A percentile compares a stretch with the other conserved stretches of the same genome.
phyloP scores from a whole-genome alignment of 1,284 basidiomycete genomes.

The Anthracocystis setariae region DNA sequence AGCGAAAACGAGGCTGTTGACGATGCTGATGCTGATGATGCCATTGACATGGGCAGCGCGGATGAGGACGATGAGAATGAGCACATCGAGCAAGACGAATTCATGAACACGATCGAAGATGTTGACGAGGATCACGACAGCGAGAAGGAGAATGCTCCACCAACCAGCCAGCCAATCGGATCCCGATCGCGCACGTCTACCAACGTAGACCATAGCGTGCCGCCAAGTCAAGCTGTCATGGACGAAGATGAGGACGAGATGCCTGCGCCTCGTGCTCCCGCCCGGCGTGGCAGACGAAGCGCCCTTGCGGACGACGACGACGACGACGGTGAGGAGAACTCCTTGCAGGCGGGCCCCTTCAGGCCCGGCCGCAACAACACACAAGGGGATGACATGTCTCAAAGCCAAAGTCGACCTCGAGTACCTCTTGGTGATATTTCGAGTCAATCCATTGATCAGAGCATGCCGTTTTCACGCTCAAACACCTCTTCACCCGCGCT shows the following conservation, averaged over 20 bases:
- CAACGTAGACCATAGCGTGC: constrained; percentile 9
- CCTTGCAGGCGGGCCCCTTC: constrained; percentile 38
- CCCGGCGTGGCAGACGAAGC: constrained; percentile 22
- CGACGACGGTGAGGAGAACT: constrained; percentile 18
- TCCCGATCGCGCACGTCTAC: constrained; percentile 19
- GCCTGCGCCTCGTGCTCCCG: constrained; percentile 24
- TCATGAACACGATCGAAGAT: constrained; percentile 25
- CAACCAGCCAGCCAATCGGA: constrained; percentile 27
- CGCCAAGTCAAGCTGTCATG: constrained; percentile 38
- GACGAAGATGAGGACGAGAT: constrained; percentile 49
- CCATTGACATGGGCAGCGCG: constrained; percentile 26
- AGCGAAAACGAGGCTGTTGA: constrained; percentile 37
- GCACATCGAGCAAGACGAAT: constrained; percentile 3
- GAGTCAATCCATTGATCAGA: constrained; percentile 38
- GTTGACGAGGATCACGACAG: constrained; percentile 43
- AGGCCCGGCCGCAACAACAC: constrained; percentile 11
- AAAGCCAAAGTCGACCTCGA: constrained; percentile 16
- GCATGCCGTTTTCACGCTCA: constrained; percentile 28
- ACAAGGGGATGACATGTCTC: constrained; percentile 2
- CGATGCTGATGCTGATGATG: constrained; percentile 26
- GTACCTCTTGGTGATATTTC: constrained; percentile 44
- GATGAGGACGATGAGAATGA: constrained; percentile 21
- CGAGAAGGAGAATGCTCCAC: constrained; percentile 59
- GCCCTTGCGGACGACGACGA: constrained; percentile 44
- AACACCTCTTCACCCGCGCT: constrained; percentile 32